phyloP scores from a whole-genome alignment of 441 rosid species.

The Croton laevigatus region DNA sequence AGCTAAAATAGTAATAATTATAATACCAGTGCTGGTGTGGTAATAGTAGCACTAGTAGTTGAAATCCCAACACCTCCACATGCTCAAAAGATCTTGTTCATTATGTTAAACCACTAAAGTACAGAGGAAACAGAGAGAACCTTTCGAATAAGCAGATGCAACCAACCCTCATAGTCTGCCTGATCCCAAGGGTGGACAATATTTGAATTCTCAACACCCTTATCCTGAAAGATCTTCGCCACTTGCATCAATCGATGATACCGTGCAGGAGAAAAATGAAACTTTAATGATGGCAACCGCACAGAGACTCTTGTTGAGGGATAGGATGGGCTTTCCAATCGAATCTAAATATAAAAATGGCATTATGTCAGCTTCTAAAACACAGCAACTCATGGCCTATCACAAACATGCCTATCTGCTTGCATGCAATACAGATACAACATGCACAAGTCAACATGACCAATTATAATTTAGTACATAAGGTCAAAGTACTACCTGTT shows the following conservation, averaged over 20 bases:
- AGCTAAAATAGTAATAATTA: slow-evolving; percentile 15
- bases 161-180: slow-evolving; percentile 98
- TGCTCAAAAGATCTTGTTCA: slow-evolving; percentile 3
- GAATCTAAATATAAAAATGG: slow-evolving; percentile 52
- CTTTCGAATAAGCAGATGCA: slow-evolving; percentile 78
- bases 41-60: too few species aligned
- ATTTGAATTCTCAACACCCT: slow-evolving; percentile 51
- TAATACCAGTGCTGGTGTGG: too few species aligned
- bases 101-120: background rate
- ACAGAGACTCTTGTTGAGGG: slow-evolving; percentile 91
- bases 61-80: background rate
- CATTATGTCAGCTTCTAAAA: slow-evolving; percentile 23
- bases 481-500: slow-evolving; percentile 62
- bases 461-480: slow-evolving; percentile 20
- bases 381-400: background rate
- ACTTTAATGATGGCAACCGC: slow-evolving; percentile 84
- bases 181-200: slow-evolving; percentile 70
- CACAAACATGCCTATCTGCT: background rate
- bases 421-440: background rate
- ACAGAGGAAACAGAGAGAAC: slow-evolving; percentile 35
- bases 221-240: slow-evolving; percentile 70
- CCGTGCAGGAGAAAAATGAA: slow-evolving; percentile 98
- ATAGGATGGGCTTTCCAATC: slow-evolving; percentile 70
- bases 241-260: slow-evolving; percentile 98
- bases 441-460: background rate